Percentiles rank a stretch among this genome's conserved stretches.
These are phyloP conservation scores for Hypoxylon sp. DNA, from an alignment of 2,329 filamentous ascomycete species.

Conservation along the genomic window DNA sequence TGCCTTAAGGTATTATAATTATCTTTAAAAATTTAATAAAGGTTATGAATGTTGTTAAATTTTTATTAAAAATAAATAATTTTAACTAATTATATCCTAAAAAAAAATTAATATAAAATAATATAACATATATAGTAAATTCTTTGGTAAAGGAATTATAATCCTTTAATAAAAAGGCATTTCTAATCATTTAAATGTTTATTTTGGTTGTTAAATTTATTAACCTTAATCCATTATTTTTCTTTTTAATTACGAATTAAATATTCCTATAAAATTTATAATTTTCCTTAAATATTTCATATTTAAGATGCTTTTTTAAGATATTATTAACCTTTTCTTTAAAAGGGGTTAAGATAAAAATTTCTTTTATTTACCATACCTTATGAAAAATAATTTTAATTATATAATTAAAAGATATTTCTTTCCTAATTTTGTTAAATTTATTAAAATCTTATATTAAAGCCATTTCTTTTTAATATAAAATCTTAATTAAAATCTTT, in stretches of 20 bases:
- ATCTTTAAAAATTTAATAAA: neutral
- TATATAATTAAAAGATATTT: neutral
- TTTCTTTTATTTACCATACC: slow-evolving; percentile 2
- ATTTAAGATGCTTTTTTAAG: neutral
- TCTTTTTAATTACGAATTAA: neutral
- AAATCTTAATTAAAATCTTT: neutral
- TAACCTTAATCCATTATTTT: too few species aligned
- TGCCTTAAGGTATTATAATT: neutral
- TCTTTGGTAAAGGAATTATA: neutral
- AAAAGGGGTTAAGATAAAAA: neutral
- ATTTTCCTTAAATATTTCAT: neutral
- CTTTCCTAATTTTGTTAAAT: neutral
- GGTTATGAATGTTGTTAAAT: neutral
- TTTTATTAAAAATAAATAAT: too few species aligned
- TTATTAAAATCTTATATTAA: too few species aligned
- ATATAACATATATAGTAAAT: too few species aligned
- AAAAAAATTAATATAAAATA: too few species aligned
- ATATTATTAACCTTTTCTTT: too few species aligned
- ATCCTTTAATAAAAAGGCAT: neutral
- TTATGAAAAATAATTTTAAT: neutral
- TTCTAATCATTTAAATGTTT: neutral
- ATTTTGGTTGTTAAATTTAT: neutral
- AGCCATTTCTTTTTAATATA: neutral
- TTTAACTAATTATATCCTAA: neutral
- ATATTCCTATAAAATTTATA: neutral